Percentiles rank a stretch among this genome's conserved stretches.
Evolutionary conservation across 257 asterid genomes (phyloP).

Genomic region (Verbena officinalis): DNA sequence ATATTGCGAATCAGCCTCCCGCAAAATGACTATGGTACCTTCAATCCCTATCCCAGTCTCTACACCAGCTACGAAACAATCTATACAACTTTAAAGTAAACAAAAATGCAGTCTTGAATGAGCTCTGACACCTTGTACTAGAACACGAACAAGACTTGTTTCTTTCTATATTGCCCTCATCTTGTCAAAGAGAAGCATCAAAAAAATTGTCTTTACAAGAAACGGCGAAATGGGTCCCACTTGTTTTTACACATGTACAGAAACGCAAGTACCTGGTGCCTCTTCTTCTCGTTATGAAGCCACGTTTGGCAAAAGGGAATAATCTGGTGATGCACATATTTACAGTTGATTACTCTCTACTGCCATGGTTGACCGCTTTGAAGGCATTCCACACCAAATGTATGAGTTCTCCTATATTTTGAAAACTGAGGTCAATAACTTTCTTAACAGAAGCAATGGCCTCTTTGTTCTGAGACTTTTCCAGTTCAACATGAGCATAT

Average conservation of each 20-base stretch:
- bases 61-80: conserved; percentile 37
- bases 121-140: conserved; percentile 42
- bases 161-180: conserved; percentile 42
- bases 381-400: conserved; percentile 61
- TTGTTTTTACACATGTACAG: conserved; percentile 74
- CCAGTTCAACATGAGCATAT: conserved; percentile 57
- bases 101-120: conserved; percentile 62
- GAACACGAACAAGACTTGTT: conserved; percentile 39
- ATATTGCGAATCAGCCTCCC: conserved; percentile 36
- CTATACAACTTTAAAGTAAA: conserved; percentile 22
- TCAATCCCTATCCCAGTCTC: conserved; percentile 39
- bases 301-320: conserved; percentile 32
- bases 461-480: conserved; percentile 59
- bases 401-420: conserved; percentile 67
- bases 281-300: conserved; percentile 38
- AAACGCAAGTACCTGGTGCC: conserved; percentile 42
- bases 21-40: conserved; percentile 35
- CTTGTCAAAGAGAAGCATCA: conserved; percentile 41
- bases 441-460: conserved; percentile 58
- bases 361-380: conserved; percentile 60
- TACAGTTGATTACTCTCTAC: conserved; percentile 57
- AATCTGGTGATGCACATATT: conserved; percentile 36
- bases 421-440: conserved; percentile 80
- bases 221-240: conserved; percentile 39
- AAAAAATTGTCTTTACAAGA: conserved; percentile 41